Percentiles rank a stretch among this genome's conserved stretches.
These are phyloP conservation scores for Nevesoporus exiguus DNA, from an alignment of 768 basidiomycete species.

Conservation along the genomic window DNA sequence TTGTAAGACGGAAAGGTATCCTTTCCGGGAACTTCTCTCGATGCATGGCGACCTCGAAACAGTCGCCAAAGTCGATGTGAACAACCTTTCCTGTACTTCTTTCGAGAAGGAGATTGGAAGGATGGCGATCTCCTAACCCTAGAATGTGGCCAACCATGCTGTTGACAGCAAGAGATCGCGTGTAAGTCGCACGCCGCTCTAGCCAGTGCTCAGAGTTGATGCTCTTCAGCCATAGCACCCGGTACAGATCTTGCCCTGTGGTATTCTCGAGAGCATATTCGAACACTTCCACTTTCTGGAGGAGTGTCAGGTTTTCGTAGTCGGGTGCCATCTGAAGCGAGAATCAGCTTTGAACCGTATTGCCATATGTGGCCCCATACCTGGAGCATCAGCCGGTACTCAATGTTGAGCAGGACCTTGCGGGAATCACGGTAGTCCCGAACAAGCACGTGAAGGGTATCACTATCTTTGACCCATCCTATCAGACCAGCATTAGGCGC, in stretches of 20 bases:
- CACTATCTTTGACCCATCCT: slow-evolving; percentile 94
- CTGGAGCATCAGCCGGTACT: slow-evolving; percentile 98
- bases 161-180: slow-evolving; percentile 91
- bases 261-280: slow-evolving; percentile 98
- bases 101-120: slow-evolving; percentile 90
- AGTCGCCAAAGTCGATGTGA: slow-evolving; percentile 97
- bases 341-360: slow-evolving; percentile 1
- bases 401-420: slow-evolving; percentile 95
- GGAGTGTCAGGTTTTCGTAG: slow-evolving; percentile 88
- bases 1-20: slow-evolving; percentile 95
- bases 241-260: slow-evolving; percentile 95
- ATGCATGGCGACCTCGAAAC: slow-evolving; percentile 97
- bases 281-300: slow-evolving; percentile 99
- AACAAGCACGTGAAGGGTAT: slow-evolving; percentile 94
- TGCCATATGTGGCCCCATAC: slow-evolving; percentile 54
- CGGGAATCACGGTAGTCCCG: slow-evolving; percentile 94
- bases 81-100: slow-evolving; percentile 92
- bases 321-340: slow-evolving; percentile 90
- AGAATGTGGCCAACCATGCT: slow-evolving; percentile 99
- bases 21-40: slow-evolving; percentile 99
- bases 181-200: slow-evolving; percentile 93
- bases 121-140: slow-evolving; percentile 96
- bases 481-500: slow-evolving; percentile 93
- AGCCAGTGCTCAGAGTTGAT: slow-evolving; percentile 96
- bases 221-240: slow-evolving; percentile 96